Conservation (phyloP, 2,329 filamentous ascomycete species). For the Ceratocystis lukuohia region DNA sequence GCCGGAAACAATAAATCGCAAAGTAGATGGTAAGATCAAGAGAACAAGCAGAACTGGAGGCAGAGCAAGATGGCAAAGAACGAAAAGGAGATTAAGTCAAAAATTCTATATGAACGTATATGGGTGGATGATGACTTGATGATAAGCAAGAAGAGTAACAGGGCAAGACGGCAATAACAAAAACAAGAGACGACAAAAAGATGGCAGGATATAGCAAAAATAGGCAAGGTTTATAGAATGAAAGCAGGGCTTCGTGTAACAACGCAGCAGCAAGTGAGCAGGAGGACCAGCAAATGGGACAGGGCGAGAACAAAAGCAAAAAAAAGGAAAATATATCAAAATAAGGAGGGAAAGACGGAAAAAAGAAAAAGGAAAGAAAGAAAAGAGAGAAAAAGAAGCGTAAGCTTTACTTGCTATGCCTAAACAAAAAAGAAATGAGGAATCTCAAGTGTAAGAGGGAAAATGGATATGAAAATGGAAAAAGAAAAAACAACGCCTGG, state of each 20-base stretch:
- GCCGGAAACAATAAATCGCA: too few relatives aligned
- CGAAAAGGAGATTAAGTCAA: background rate
- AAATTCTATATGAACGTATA: background rate
- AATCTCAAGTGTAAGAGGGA: background rate
- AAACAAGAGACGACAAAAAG: background rate
- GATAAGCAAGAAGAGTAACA: background rate
- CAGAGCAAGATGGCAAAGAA: too few relatives aligned
- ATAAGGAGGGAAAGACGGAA: background rate
- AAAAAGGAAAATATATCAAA: background rate
- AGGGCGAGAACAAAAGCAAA: background rate
- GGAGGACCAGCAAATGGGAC: background rate
- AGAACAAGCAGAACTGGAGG: too few relatives aligned
- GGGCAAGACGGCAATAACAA: background rate
- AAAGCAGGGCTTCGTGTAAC: background rate
- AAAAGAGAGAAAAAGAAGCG: slow-evolving; percentile 1
- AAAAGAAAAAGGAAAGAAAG: slow-evolving; percentile 9
- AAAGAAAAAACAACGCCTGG: background rate
- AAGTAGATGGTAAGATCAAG: too few relatives aligned
- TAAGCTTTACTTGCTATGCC: background rate
- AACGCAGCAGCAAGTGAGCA: too few relatives aligned
- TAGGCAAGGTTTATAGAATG: background rate
- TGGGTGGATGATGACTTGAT: background rate
- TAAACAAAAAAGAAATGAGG: background rate
- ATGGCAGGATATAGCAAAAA: background rate
- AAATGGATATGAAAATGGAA: background rate